Evolutionary conservation across 768 basidiomycete species (phyloP).

Genomic region (Amanita rubescens): DNA sequence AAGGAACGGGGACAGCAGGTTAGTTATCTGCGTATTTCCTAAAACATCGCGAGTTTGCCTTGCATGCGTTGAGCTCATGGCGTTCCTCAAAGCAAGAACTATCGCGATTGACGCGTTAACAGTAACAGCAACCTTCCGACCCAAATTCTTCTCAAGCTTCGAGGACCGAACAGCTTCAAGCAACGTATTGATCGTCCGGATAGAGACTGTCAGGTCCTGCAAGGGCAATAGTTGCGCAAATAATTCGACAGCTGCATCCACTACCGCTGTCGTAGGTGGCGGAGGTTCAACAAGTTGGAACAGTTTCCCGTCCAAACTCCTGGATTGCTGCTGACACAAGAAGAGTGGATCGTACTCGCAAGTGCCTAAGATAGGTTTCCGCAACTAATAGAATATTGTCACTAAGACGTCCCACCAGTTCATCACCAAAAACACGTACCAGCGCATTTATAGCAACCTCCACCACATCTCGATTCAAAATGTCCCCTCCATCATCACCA

Average conservation of each 20-base stretch:
- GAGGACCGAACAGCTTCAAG: conserved; percentile 61
- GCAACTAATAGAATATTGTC: conserved; percentile 37
- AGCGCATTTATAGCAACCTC: conserved; percentile 73
- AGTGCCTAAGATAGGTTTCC: conserved; percentile 73
- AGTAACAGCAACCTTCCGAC: conserved; percentile 75
- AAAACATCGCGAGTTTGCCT: conserved; percentile 61
- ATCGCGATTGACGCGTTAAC: conserved; percentile 77
- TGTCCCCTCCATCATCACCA: conserved; percentile 31
- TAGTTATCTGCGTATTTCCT: conserved; percentile 55
- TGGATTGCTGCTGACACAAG: conserved; percentile 47
- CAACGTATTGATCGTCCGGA: conserved; percentile 49
- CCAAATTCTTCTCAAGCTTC: conserved; percentile 82
- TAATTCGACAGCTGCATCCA: conserved; percentile 84
- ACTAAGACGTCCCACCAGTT: neutral
- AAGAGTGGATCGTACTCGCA: conserved; percentile 82
- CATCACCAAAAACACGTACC: conserved; percentile 35
- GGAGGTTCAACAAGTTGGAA: conserved; percentile 48
- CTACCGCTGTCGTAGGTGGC: conserved; percentile 72
- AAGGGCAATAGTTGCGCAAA: conserved; percentile 74
- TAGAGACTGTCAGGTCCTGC: conserved; percentile 59
- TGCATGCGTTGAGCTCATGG: conserved; percentile 37
- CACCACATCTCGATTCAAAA: conserved; percentile 68
- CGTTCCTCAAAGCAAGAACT: conserved; percentile 57
- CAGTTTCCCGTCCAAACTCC: conserved; percentile 32
- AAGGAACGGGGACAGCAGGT: conserved; percentile 59